Evolutionary conservation across 202 grass and related monocot species (phyloP), one percentile per base, ranked within the genome.

Genomic region (Musa balbisiana): DNA sequence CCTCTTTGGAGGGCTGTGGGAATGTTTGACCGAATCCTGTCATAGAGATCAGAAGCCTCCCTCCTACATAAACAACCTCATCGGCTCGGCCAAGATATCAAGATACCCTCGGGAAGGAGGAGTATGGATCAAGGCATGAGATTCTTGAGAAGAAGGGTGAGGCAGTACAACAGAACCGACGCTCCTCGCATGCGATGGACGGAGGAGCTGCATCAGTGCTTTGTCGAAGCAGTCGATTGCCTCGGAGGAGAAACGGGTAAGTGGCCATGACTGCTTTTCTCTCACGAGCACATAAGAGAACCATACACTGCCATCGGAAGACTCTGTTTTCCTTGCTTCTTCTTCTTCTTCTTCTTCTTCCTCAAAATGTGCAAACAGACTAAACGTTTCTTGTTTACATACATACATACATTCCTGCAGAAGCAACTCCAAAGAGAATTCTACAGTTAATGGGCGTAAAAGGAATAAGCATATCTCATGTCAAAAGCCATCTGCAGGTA

Each of bases 401-500:
- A 52, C 52, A 53, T 52, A 52, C 52, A 23, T 13, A 51, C 51
- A 56, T 75, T 77, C 33, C 33, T 56, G 43, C 75, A 99, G 95
- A 82, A 83, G 91, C 95, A 76, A 99, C 91, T 23, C 95, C 95
- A 2, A 99, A 94, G 72, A 80, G 78, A 64, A 99, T 99, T 85
- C 81, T 99, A 69, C 85, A 94, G 75, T 64, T 87, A 19, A 92
- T 94, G 89, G 91, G 85, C 16, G 85, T 81, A 64, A 89, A 87
- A 60, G 95, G 89, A 73, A 65, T 99, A 55, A 94, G 75, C 78
- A 88, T 94, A 83, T 99, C 89, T 79, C 95, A 99, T 85, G 75
- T 99, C 25, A 99, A 99, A 85, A 99, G 95, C 73, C 95, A 99
- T 81, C 96, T 99, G 27, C 91, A 97, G 85, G 78, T 80, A 13